Evolutionary conservation across 257 asterid genomes (phyloP).

Genomic region (Gentiana straminea): DNA sequence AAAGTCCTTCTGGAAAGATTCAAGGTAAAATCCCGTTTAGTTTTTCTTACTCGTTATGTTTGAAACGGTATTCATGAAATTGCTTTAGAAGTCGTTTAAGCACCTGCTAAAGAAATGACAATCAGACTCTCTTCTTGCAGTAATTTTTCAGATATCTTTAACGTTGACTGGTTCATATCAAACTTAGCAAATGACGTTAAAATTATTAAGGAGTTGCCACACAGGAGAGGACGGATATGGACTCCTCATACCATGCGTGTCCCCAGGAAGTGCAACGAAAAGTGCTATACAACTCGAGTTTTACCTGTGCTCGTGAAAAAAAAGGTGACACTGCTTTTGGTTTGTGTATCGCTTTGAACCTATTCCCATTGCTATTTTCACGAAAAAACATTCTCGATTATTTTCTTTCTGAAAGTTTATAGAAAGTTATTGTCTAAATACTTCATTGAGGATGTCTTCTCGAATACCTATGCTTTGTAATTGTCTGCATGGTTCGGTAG

Average conservation of each 20-base stretch:
- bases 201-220: slow-evolving; percentile 71
- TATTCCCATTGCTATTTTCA: too few species aligned
- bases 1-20: slow-evolving; percentile 96
- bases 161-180: slow-evolving; percentile 73
- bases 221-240: slow-evolving; percentile 65
- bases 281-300: slow-evolving; percentile 65
- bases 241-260: slow-evolving; percentile 78
- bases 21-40: slow-evolving; percentile 37
- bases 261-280: slow-evolving; percentile 88
- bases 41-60: slow-evolving; percentile 3
- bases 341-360: too few species aligned
- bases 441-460: too few species aligned
- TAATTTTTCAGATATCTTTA: slow-evolving; percentile 84
- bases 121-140: slow-evolving; percentile 35
- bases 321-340: slow-evolving; percentile 36
- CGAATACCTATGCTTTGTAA: too few species aligned
- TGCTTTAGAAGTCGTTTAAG: slow-evolving; percentile 1
- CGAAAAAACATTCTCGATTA: too few species aligned
- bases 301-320: slow-evolving; percentile 71
- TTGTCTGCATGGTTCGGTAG: too few species aligned
- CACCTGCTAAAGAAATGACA: slow-evolving; percentile 2
- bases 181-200: slow-evolving; percentile 66
- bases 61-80: slow-evolving; percentile 1
- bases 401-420: too few species aligned
- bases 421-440: too few species aligned